Percentiles rank a stretch among this genome's conserved stretches.
Evolutionary conservation across 2,329 filamentous ascomycete genomes (phyloP).

Genomic region (Nothopassalora personata): DNA sequence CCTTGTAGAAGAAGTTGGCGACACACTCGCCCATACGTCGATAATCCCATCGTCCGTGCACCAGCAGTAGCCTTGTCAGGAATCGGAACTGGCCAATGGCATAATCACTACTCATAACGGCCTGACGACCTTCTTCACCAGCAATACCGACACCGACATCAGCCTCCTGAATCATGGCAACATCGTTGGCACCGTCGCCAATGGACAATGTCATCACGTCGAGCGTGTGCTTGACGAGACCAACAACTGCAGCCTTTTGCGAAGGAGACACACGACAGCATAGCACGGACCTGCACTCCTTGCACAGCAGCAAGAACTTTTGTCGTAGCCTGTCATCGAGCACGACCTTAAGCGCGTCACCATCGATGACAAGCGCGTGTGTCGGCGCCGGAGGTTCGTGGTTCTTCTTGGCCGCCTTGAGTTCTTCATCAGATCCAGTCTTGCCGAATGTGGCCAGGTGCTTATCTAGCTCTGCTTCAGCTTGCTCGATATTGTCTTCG

Average conservation of each 20-base stretch:
- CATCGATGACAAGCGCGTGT: slow-evolving; percentile 90
- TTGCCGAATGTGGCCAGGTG: slow-evolving; percentile 69
- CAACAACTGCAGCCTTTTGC: slow-evolving; percentile 94
- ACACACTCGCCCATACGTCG: slow-evolving; percentile 86
- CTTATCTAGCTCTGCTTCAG: slow-evolving; percentile 68
- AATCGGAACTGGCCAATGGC: slow-evolving; percentile 92
- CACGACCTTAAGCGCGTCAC: slow-evolving; percentile 84
- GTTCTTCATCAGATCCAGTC: slow-evolving; percentile 78
- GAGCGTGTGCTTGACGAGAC: slow-evolving; percentile 88
- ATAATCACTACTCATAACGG: slow-evolving; percentile 94
- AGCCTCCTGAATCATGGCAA: slow-evolving; percentile 96
- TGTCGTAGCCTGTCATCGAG: slow-evolving; percentile 77
- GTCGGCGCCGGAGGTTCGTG: slow-evolving; percentile 83
- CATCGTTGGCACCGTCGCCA: slow-evolving; percentile 90
- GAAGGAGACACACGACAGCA: slow-evolving; percentile 96
- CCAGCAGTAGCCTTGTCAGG: slow-evolving; percentile 75
- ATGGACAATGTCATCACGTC: slow-evolving; percentile 95
- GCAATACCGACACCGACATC: slow-evolving; percentile 96
- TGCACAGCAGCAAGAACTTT: slow-evolving; percentile 91
- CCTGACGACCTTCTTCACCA: slow-evolving; percentile 85
- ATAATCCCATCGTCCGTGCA: slow-evolving; percentile 96
- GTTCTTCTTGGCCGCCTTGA: slow-evolving; percentile 70
- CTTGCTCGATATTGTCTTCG: slow-evolving; percentile 61
- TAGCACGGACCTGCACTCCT: slow-evolving; percentile 91
- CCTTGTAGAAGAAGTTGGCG: slow-evolving; percentile 99